These are phyloP conservation scores for Pezicula radicicola DNA, from an alignment of 2,329 filamentous ascomycete species.

Conservation along the genomic window DNA sequence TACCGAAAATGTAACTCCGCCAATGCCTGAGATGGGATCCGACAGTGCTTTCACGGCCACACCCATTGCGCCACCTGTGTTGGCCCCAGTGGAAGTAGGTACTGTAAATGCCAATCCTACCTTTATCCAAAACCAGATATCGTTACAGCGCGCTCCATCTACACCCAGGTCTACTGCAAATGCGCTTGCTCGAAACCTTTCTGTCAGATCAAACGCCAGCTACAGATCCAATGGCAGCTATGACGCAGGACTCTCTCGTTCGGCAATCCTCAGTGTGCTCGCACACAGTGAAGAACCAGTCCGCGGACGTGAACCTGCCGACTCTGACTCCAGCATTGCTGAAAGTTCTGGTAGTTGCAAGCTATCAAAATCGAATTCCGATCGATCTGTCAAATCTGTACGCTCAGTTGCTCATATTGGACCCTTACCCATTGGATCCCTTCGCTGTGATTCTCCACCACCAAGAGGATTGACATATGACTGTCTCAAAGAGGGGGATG, in stretches of 20 bases:
- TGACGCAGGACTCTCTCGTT: background rate
- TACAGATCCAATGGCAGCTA: background rate
- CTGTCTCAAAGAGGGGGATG: constrained; percentile 37
- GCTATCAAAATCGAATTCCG: constrained; percentile 22
- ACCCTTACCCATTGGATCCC: constrained; percentile 36
- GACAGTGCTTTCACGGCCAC: constrained; percentile 15
- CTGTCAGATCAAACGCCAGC: constrained; percentile 19
- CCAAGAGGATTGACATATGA: constrained; percentile 10
- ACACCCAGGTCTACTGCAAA: constrained; percentile 15
- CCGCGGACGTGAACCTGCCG: constrained; percentile 5
- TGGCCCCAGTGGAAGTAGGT: constrained; percentile 1
- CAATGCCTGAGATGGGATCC: constrained; percentile 7
- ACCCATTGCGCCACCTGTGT: constrained; percentile 4
- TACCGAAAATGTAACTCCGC: background rate
- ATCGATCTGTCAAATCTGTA: constrained; percentile 25
- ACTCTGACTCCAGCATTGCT: constrained; percentile 10
- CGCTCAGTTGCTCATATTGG: constrained; percentile 30
- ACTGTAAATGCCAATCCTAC: constrained; percentile 9
- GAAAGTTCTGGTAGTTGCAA: constrained; percentile 9
- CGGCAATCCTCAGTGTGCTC: constrained; percentile 7
- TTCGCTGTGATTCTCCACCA: constrained; percentile 34
- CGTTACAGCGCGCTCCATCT: constrained; percentile 21
- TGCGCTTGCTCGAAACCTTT: constrained; percentile 17
- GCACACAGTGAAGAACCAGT: constrained; percentile 4
- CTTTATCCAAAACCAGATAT: constrained; percentile 22